Conservation (phyloP, 2,329 filamentous ascomycete species). For the Calonectria ilicicola region DNA sequence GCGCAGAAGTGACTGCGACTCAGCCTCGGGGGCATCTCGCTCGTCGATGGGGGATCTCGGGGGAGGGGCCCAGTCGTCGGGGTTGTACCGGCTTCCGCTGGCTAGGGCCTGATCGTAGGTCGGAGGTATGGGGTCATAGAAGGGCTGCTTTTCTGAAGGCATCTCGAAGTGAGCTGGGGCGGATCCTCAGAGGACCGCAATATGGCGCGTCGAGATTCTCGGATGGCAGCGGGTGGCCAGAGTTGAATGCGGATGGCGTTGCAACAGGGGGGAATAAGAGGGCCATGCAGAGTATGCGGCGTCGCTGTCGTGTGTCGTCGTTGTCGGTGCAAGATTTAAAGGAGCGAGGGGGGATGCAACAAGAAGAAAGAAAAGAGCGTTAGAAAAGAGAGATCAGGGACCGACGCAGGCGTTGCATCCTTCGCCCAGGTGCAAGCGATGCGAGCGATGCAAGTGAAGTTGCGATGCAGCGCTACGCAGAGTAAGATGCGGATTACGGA, state of each 20-base stretch:
- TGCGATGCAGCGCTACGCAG: constrained; percentile 16
- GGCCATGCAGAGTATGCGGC: constrained; percentile 32
- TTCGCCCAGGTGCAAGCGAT: constrained; percentile 19
- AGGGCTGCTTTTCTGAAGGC: constrained; percentile 55
- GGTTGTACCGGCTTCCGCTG: constrained; percentile 48
- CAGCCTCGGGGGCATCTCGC: constrained; percentile 76
- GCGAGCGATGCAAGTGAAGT: constrained; percentile 23
- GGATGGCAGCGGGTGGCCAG: constrained; percentile 4
- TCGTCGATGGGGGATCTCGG: constrained; percentile 57
- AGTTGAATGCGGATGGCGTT: constrained; percentile 9
- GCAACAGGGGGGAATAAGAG: constrained; percentile 16
- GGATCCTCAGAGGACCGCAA: constrained; percentile 9
- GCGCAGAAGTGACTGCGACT: constrained; percentile 81
- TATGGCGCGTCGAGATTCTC: constrained; percentile 8
- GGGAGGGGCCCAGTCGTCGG: constrained; percentile 45
- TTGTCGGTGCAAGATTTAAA: constrained; percentile 6
- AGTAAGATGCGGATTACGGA: constrained; percentile 28
- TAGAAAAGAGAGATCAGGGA: constrained; percentile 40
- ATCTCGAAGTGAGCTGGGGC: constrained; percentile 36
- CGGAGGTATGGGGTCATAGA: constrained; percentile 57
- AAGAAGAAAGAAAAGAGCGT: constrained; percentile 40
- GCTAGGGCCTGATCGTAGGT: constrained; percentile 58
- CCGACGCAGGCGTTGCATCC: constrained; percentile 38
- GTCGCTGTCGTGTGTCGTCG: constrained; percentile 20
- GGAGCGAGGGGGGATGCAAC: constrained; percentile 26